Percentiles rank a stretch among this genome's conserved stretches.
Evolutionary conservation across 768 basidiomycete genomes (phyloP).

Genomic region (Leccinum disarticulatum): DNA sequence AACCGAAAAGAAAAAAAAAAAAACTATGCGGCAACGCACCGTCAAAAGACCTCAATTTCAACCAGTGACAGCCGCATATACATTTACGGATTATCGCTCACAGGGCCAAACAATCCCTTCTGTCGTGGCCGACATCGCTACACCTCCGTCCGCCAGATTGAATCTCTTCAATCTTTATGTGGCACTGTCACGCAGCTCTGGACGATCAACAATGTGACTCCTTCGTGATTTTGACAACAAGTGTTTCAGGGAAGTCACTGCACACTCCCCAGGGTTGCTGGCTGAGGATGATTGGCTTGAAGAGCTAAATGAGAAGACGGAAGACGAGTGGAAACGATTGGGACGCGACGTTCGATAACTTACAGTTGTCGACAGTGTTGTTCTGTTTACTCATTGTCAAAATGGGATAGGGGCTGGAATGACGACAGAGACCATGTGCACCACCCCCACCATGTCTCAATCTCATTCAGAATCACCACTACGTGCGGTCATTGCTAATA

Average conservation of each 20-base stretch:
- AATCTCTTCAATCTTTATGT: not conserved
- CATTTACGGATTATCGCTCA: not conserved
- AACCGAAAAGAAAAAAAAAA: too few relatives aligned
- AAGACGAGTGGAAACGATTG: too few relatives aligned
- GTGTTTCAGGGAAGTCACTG: not conserved
- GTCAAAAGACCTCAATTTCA: too few relatives aligned
- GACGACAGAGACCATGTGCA: too few relatives aligned
- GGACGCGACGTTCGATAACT: too few relatives aligned
- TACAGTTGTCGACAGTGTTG: too few relatives aligned
- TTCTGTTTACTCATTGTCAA: too few relatives aligned
- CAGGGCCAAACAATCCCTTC: not conserved
- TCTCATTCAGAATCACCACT: constrained; percentile 1
- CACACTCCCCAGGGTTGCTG: not conserved
- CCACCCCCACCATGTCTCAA: constrained; percentile 10
- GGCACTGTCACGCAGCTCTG: not conserved
- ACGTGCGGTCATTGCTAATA: constrained; percentile 18
- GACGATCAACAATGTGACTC: not conserved
- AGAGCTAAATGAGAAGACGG: too few relatives aligned
- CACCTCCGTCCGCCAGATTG: not conserved
- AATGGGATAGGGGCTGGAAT: too few relatives aligned
- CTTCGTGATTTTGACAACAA: not conserved
- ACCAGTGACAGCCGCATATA: not conserved
- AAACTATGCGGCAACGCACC: too few relatives aligned
- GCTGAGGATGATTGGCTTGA: too few relatives aligned
- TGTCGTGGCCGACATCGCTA: not conserved